Evolutionary conservation across 805 yeast genomes (phyloP).

Genomic region (Kodamaea fukazawae): DNA sequence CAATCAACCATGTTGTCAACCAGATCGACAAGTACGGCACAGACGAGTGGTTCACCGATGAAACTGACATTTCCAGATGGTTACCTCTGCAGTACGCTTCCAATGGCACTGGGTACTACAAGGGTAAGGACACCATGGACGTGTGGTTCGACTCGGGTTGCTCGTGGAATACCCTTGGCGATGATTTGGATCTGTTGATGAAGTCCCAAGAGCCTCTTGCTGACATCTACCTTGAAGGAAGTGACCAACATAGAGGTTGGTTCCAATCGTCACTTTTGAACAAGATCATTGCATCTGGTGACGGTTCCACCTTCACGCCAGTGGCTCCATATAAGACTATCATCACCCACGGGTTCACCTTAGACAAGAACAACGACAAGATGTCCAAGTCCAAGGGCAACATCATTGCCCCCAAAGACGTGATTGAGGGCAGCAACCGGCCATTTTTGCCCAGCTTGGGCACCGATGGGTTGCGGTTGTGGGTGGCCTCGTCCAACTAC

Average conservation of each 20-base stretch:
- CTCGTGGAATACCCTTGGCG: conserved; percentile 69
- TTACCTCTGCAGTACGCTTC: conserved; percentile 50
- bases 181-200: conserved; percentile 39
- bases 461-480: conserved; percentile 83
- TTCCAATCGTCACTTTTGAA: conserved; percentile 91
- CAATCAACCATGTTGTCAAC: conserved; percentile 56
- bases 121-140: conserved; percentile 92
- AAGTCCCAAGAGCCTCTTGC: conserved; percentile 36
- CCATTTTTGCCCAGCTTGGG: conserved; percentile 63
- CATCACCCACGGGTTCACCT: conserved; percentile 89
- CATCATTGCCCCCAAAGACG: conserved; percentile 63
- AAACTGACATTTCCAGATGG: conserved; percentile 62
- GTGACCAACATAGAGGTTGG: conserved; percentile 99
- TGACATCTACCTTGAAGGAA: conserved; percentile 90
- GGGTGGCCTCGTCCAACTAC: conserved; percentile 89
- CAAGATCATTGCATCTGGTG: conserved; percentile 54
- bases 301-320: conserved; percentile 32
- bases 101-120: conserved; percentile 45
- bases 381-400: conserved; percentile 96
- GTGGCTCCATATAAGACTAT: conserved; percentile 65
- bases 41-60: conserved; percentile 74
- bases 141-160: conserved; percentile 99
- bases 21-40: conserved; percentile 60
- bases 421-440: conserved; percentile 58
- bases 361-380: conserved; percentile 81